Evolutionary conservation across 306 rosid genomes (phyloP).

Genomic region (Morella rubra): DNA sequence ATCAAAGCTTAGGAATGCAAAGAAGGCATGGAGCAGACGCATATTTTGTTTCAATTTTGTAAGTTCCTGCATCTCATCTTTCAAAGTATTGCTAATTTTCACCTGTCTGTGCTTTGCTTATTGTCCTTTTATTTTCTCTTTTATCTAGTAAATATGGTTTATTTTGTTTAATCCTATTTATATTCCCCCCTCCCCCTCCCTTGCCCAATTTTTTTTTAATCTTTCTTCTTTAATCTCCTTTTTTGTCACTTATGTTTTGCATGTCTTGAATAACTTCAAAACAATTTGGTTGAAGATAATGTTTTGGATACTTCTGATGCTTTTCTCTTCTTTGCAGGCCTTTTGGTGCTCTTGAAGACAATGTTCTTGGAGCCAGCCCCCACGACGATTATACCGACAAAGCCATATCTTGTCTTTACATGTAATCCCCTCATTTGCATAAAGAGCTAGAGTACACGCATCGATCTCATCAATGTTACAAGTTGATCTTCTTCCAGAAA

Average conservation of each 20-base stretch:
- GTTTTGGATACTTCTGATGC: background rate
- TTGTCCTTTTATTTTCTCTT: too few species aligned
- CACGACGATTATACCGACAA: background rate
- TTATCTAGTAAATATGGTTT: too few species aligned
- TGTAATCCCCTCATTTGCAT: background rate
- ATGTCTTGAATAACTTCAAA: too few species aligned
- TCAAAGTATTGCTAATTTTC: too few species aligned
- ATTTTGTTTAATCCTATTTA: too few species aligned
- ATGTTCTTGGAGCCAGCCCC: background rate
- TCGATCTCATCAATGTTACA: background rate
- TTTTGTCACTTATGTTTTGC: background rate
- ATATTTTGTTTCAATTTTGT: slow-evolving; percentile 40
- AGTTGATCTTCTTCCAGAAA: background rate
- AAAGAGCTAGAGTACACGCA: background rate
- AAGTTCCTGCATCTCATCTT: background rate
- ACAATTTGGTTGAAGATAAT: too few species aligned
- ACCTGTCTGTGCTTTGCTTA: too few species aligned
- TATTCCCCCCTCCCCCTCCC: too few species aligned
- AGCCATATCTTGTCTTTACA: background rate
- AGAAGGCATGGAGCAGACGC: slow-evolving; percentile 37
- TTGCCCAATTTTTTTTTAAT: too few species aligned
- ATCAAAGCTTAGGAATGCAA: slow-evolving; percentile 36
- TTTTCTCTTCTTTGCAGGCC: background rate
- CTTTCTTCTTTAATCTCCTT: too few species aligned
- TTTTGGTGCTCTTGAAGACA: slow-evolving; percentile 19